A percentile compares a stretch with the other conserved stretches of the same genome.
Conservation (phyloP, 257 asterid species). For the Jaltomata sinuosa region DNA sequence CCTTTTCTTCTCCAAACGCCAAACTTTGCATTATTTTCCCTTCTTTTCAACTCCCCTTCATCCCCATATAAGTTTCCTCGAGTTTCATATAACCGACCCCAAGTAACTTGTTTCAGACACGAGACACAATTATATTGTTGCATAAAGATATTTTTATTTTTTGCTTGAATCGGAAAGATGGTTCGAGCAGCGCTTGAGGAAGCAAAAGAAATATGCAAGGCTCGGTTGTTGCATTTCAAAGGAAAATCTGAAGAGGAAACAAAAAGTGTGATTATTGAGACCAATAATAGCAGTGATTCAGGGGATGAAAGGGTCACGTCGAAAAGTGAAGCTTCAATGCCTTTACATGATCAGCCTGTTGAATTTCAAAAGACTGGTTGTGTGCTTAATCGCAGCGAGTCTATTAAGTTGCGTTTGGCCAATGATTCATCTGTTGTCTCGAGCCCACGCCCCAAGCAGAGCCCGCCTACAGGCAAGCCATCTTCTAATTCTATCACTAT, state of each 20-base stretch:
- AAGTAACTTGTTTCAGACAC: neutral
- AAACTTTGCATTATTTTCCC: neutral
- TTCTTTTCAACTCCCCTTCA: neutral
- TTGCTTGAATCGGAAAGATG: constrained; percentile 19
- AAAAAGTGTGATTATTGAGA: constrained; percentile 1
- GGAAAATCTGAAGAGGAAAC: constrained; percentile 25
- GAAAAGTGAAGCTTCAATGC: neutral
- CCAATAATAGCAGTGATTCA: neutral
- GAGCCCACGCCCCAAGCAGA: constrained; percentile 6
- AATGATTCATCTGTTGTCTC: constrained; percentile 1
- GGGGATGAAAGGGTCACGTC: neutral
- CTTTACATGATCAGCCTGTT: neutral
- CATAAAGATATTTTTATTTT: neutral
- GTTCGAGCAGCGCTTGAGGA: constrained; percentile 40
- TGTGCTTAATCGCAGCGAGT: neutral
- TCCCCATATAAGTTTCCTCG: neutral
- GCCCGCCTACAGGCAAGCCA: constrained; percentile 29
- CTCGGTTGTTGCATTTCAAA: constrained; percentile 7
- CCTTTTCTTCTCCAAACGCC: neutral
- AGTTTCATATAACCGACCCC: neutral
- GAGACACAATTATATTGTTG: neutral
- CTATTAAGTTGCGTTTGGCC: neutral
- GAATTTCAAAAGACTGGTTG: neutral
- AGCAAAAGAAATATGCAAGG: constrained; percentile 18
- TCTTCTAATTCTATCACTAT: neutral